Evolutionary conservation across 495 filamentous ascomycete species (phyloP).

Genomic region (Rusavskia elegans): DNA sequence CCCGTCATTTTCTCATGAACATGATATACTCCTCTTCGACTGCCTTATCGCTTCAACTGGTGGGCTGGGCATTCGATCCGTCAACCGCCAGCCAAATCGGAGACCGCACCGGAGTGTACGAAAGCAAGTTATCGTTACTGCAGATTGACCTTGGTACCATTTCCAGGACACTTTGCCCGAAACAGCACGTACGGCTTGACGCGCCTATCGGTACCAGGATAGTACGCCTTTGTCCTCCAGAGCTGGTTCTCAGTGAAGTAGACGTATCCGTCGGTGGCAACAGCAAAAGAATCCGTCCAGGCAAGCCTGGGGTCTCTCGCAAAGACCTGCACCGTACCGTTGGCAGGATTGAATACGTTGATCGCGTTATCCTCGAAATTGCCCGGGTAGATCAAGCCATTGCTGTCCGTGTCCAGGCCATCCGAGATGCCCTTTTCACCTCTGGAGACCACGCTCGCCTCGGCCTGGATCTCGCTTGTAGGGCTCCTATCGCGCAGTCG

Average conservation of each 20-base stretch:
- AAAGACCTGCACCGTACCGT: constrained; percentile 19
- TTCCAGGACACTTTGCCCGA: constrained; percentile 18
- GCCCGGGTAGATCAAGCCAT: constrained; percentile 22
- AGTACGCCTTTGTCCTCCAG: constrained; percentile 9
- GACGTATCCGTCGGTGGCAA: constrained; percentile 17
- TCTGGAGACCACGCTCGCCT: constrained; percentile 14
- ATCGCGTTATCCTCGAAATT: constrained; percentile 27
- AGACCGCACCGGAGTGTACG: too few species aligned
- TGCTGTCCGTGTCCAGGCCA: constrained; percentile 23
- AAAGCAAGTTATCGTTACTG: too few species aligned
- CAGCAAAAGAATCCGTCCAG: constrained; percentile 20
- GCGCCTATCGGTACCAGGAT: constrained; percentile 15
- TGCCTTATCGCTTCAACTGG: too few species aligned
- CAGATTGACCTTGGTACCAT: constrained; percentile 17
- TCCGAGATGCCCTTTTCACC: constrained; percentile 21
- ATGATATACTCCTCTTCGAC: too few species aligned
- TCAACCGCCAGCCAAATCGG: too few species aligned
- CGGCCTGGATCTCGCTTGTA: constrained; percentile 15
- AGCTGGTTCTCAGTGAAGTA: constrained; percentile 19
- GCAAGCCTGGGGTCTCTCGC: constrained; percentile 22
- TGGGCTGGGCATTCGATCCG: too few species aligned
- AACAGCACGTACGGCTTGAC: constrained; percentile 21
- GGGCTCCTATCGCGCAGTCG: constrained; percentile 12
- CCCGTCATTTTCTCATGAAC: too few species aligned
- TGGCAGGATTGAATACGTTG: constrained; percentile 23